A percentile compares a stretch with the other conserved stretches of the same genome.
Evolutionary conservation across 139 green algal species (phyloP).

Genomic region (Chlamydomonas incerta): DNA sequence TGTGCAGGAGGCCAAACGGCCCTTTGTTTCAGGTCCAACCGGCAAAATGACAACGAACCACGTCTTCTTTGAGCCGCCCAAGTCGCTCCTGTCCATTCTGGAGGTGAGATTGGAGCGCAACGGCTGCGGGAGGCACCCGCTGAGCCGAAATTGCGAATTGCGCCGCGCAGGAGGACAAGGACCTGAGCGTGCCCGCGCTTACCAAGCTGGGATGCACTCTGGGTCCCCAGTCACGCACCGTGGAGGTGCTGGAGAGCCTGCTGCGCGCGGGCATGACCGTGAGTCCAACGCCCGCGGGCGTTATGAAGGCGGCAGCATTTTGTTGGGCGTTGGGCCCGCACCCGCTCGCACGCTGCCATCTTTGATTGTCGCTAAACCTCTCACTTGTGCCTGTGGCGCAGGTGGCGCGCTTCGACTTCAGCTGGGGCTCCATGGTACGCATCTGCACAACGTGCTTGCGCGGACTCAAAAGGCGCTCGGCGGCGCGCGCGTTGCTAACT

Average conservation of each 20-base stretch:
- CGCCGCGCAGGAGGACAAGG: constrained; percentile 22
- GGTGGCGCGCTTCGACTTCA: constrained; percentile 73
- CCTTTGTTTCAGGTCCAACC: too few relatives aligned
- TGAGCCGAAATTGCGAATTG: background rate
- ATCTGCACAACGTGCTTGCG: too few relatives aligned
- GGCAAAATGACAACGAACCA: background rate
- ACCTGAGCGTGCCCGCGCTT: constrained; percentile 8
- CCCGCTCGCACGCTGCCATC: too few relatives aligned
- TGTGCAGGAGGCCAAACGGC: background rate
- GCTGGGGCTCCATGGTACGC: constrained; percentile 55
- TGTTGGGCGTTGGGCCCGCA: too few relatives aligned
- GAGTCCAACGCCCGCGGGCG: constrained; percentile 2
- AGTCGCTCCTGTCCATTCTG: background rate
- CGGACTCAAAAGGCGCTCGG: too few relatives aligned
- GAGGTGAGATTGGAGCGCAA: constrained; percentile 1
- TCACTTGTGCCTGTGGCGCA: constrained; percentile 19
- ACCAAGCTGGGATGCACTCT: constrained; percentile 81
- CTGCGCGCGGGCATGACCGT: constrained; percentile 82
- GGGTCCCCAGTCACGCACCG: constrained; percentile 74
- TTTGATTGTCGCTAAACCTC: background rate
- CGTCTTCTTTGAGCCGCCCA: constrained; percentile 2
- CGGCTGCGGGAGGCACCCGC: background rate
- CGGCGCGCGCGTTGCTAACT: too few relatives aligned
- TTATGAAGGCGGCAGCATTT: too few relatives aligned
- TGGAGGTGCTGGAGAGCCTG: constrained; percentile 72